Base-by-base conservation (phyloP, 2,329 filamentous ascomycete genomes). In the Aureobasidium sp. region DNA sequence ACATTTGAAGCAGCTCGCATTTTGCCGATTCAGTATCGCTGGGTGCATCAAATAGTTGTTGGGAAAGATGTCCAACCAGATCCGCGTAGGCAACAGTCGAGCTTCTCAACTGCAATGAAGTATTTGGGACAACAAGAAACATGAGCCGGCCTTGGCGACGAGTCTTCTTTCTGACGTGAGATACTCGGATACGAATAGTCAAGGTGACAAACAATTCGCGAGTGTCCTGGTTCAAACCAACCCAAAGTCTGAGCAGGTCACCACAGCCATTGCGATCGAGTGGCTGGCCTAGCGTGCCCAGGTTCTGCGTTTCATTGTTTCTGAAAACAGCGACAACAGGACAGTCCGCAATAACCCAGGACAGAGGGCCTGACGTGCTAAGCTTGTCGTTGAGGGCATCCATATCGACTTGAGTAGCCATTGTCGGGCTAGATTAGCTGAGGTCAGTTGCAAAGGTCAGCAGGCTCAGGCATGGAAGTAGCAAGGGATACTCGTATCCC, bases 381-480 rank as follows among this genome's bases (percentile, higher is more conserved):
- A 61, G 45, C 16, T 42, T 61, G 13, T 36, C 48, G 25, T 31
- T 10, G 31, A 61, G 18, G 23, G 7, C 38, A 25, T 61, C 58
- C 16, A 61, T 61, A 16, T 61, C 58, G 25, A 33, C 58, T 50
- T 45, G 58, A 11, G 58, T 61, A 31, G 58, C 58, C 58, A 61
- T 61, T 16, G 3, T 51, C n/a, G n/a, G n/a, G 33, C 15, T 10
- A 10, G 10, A 15, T 31, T 3, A 25, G 10, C 40, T 59, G 10
- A 1, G 47, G 27, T 25, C 38, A 18, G 23, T 15, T 10, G 25
- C 9, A 16, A 40, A 36, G 27, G 36, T 59, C 29, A 59, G 56
- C 56, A 38, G 29, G 8, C 0, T 20, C 15, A 25, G n/a, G n/a
- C n/a, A n/a, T 10, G 1, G 23, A 48, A 15, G 9, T 7, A 29